These are phyloP conservation scores for Zygosaccharomyces bailii DNA, from an alignment of 805 yeast genomes.

Conservation along the genomic window DNA sequence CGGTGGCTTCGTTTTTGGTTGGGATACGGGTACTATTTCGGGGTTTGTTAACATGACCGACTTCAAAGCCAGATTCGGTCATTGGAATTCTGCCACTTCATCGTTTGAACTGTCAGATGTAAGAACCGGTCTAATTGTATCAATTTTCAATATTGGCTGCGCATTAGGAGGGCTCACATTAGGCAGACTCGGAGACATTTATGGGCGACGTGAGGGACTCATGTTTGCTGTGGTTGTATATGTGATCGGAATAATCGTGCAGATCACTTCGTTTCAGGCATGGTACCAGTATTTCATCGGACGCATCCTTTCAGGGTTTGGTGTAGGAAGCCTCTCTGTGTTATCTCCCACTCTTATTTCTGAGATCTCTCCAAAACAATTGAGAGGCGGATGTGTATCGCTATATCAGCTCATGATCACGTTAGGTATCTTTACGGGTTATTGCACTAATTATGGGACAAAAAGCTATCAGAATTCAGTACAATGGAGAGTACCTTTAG, in stretches of 20 bases:
- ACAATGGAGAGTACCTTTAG: slow-evolving; percentile 76
- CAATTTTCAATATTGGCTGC: slow-evolving; percentile 71
- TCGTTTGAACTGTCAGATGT: slow-evolving; percentile 45
- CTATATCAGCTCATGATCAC: slow-evolving; percentile 71
- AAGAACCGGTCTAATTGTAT: slow-evolving; percentile 55
- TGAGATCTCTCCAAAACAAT: slow-evolving; percentile 37
- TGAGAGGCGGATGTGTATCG: slow-evolving; percentile 71
- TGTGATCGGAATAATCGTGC: slow-evolving; percentile 64
- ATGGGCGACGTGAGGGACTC: slow-evolving; percentile 64
- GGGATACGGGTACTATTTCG: slow-evolving; percentile 78
- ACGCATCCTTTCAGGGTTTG: slow-evolving; percentile 67
- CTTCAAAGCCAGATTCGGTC: slow-evolving; percentile 56
- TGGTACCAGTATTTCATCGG: slow-evolving; percentile 77
- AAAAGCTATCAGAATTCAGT: slow-evolving; percentile 39
- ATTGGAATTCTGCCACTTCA: slow-evolving; percentile 31
- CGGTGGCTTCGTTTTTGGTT: slow-evolving; percentile 60
- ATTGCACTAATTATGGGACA: slow-evolving; percentile 68
- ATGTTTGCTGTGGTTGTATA: slow-evolving; percentile 59
- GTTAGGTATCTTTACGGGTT: slow-evolving; percentile 72
- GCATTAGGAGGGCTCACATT: slow-evolving; percentile 66
- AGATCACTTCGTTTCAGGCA: slow-evolving; percentile 49
- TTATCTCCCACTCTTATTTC: slow-evolving; percentile 70
- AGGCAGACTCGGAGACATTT: slow-evolving; percentile 56
- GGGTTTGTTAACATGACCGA: slow-evolving; percentile 61
- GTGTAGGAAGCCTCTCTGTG: slow-evolving; percentile 76